phyloP scores from a whole-genome alignment of 129 eudicot genomes.

The Flaveria bidentis region DNA sequence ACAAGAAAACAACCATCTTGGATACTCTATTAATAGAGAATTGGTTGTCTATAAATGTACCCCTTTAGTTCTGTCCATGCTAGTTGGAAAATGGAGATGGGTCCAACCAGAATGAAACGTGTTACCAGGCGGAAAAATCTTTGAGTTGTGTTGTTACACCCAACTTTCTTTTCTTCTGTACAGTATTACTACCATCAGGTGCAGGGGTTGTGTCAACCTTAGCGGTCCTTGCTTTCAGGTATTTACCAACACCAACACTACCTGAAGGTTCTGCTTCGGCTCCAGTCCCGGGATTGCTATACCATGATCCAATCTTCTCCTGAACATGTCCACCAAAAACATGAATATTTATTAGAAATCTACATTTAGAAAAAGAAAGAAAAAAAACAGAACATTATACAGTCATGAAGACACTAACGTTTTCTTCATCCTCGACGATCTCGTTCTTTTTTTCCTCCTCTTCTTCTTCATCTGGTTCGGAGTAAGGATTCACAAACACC shows the following conservation, averaged over 20 bases:
- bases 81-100: not conserved
- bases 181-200: constrained; percentile 35
- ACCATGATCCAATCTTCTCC: constrained; percentile 96
- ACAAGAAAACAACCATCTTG: not conserved
- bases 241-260: constrained; percentile 76
- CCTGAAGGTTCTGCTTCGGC: constrained; percentile 54
- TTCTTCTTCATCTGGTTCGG: constrained; percentile 91
- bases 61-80: not conserved
- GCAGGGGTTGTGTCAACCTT: constrained; percentile 42
- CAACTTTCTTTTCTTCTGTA: constrained; percentile 71
- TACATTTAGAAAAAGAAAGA: not conserved
- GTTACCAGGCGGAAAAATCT: constrained; percentile 87
- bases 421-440: constrained; percentile 64
- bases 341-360: not conserved
- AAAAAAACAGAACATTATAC: not conserved
- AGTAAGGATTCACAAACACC: constrained; percentile 81
- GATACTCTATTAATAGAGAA: not conserved
- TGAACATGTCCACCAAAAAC: constrained; percentile 31
- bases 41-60: not conserved
- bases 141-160: constrained; percentile 51
- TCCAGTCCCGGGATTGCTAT: constrained; percentile 82
- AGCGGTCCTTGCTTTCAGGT: constrained; percentile 57
- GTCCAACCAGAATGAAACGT: not conserved
- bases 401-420: constrained; percentile 46
- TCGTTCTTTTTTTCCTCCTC: constrained; percentile 53